A percentile compares a stretch with the other conserved stretches of the same genome.
Evolutionary conservation across 306 rosid genomes (phyloP).

Genomic region (Vicia villosa): DNA sequence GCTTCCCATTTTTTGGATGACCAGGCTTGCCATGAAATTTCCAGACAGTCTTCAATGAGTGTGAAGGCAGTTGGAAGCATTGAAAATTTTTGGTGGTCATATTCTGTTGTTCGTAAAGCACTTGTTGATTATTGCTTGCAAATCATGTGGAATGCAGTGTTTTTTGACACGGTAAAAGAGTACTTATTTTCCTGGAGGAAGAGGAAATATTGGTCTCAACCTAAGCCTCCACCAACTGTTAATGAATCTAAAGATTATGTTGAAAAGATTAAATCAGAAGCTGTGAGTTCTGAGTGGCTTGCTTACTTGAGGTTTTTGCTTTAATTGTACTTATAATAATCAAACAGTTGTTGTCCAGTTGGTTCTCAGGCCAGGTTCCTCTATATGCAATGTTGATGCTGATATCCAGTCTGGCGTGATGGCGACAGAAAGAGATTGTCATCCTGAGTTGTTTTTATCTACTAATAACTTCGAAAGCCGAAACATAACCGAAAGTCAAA

Average conservation of each 20-base stretch:
- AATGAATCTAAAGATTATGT: conserved; percentile 40
- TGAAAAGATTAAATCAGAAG: conserved; percentile 47
- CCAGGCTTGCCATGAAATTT: conserved; percentile 37
- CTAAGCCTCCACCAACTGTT: conserved; percentile 37
- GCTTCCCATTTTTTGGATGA: conserved; percentile 38
- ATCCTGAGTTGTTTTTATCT: conserved; percentile 39
- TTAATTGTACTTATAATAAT: conserved; percentile 38
- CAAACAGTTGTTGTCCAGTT: conserved; percentile 56
- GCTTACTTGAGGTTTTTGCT: conserved; percentile 37
- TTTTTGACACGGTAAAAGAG: conserved; percentile 68
- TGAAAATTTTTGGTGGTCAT: conserved; percentile 74
- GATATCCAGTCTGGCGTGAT: conserved; percentile 47
- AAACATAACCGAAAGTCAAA: conserved; percentile 42
- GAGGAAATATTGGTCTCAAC: conserved; percentile 67
- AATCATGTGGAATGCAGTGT: conserved; percentile 91
- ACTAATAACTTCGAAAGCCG: conserved; percentile 32
- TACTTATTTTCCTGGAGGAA: conserved; percentile 69
- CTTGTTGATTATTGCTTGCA: conserved; percentile 71
- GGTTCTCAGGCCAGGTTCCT: conserved; percentile 37
- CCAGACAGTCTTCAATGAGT: conserved; percentile 34
- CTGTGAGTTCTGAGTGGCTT: conserved; percentile 70
- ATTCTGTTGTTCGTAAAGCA: conserved; percentile 63
- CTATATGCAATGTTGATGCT: conserved; percentile 45
- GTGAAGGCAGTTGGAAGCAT: conserved; percentile 71
- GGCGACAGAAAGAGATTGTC: conserved; percentile 39